These are phyloP conservation scores for Candida albicans DNA, from an alignment of 1,139 yeast species.

Conservation along the genomic window DNA sequence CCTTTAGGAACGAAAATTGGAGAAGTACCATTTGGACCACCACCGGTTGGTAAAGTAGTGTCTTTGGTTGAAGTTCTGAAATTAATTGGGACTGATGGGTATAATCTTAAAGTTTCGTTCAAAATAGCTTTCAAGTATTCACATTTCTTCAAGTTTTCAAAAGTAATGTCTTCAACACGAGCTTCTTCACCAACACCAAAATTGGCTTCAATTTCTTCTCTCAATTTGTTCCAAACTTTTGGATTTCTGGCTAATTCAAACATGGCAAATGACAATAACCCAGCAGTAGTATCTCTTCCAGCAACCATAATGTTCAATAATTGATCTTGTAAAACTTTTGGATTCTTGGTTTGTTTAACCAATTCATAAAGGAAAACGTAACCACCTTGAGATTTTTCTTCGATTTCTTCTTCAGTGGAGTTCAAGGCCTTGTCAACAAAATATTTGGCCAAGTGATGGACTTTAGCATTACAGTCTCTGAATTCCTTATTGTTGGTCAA, in stretches of 20 bases:
- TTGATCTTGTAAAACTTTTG: slow-evolving; percentile 44
- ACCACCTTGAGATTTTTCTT: slow-evolving; percentile 37
- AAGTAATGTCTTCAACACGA: slow-evolving; percentile 35
- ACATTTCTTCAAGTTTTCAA: slow-evolving; percentile 51
- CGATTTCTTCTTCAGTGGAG: slow-evolving; percentile 34
- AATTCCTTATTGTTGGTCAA: slow-evolving; percentile 32
- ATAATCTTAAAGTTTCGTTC: slow-evolving; percentile 53
- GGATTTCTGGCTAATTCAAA: slow-evolving; percentile 47
- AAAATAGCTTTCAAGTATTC: slow-evolving; percentile 47
- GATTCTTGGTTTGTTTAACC: slow-evolving; percentile 47
- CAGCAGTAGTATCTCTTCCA: slow-evolving; percentile 53
- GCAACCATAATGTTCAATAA: slow-evolving; percentile 47
- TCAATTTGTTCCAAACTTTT: slow-evolving; percentile 33
- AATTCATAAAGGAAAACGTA: slow-evolving; percentile 48
- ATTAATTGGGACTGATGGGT: slow-evolving; percentile 58
- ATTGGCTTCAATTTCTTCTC: slow-evolving; percentile 29
- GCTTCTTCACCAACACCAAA: slow-evolving; percentile 35
- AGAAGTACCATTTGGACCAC: slow-evolving; percentile 41
- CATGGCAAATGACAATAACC: slow-evolving; percentile 41
- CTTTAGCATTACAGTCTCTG: slow-evolving; percentile 26
- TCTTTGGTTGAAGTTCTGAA: slow-evolving; percentile 41
- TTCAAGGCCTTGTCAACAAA: slow-evolving; percentile 33
- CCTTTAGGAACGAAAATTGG: slow-evolving; percentile 52
- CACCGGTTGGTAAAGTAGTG: slow-evolving; percentile 52
- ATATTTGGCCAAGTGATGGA: slow-evolving; percentile 37